These are phyloP conservation scores for Fusarium liriodendri DNA, from an alignment of 2,329 filamentous ascomycete species.

Conservation along the genomic window DNA sequence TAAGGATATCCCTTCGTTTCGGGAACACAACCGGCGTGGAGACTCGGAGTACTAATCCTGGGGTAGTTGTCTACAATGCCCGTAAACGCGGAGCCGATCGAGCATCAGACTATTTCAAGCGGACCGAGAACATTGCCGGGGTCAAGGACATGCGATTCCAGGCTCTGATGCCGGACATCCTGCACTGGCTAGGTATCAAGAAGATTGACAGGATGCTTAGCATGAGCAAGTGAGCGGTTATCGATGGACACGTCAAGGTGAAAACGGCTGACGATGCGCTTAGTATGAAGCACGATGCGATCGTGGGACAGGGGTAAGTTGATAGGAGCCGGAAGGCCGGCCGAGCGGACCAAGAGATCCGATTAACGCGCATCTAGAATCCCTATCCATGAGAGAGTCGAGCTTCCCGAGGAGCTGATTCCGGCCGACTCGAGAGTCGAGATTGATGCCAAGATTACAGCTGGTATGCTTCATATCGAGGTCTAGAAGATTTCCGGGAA, in stretches of 20 bases:
- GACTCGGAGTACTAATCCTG: constrained; percentile 34
- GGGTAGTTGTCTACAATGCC: constrained; percentile 76
- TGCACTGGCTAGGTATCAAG: constrained; percentile 97
- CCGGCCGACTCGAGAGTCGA: constrained; percentile 96
- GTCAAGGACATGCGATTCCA: constrained; percentile 99
- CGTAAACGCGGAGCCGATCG: constrained; percentile 82
- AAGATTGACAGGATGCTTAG: constrained; percentile 99
- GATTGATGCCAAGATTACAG: constrained; percentile 98
- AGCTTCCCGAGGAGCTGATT: constrained; percentile 93
- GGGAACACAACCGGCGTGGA: constrained; percentile 4
- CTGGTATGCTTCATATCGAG: constrained; percentile 68
- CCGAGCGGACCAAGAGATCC: constrained; percentile 4
- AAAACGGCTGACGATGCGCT: constrained; percentile 42
- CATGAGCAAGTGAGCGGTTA: constrained; percentile 87
- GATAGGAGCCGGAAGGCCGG: constrained; percentile 6
- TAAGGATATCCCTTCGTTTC: constrained; percentile 21
- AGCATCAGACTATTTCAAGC: constrained; percentile 93
- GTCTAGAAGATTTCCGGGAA: constrained; percentile 14
- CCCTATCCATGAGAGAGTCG: constrained; percentile 88
- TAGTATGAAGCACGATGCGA: constrained; percentile 92
- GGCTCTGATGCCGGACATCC: constrained; percentile 95
- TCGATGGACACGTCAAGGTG: constrained; percentile 15
- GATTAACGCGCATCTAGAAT: constrained; percentile 61
- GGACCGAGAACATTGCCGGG: constrained; percentile 98
- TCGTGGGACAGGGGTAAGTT: constrained; percentile 80